Conservation (phyloP, 768 basidiomycete species). For the Psilocybe cubensis region DNA sequence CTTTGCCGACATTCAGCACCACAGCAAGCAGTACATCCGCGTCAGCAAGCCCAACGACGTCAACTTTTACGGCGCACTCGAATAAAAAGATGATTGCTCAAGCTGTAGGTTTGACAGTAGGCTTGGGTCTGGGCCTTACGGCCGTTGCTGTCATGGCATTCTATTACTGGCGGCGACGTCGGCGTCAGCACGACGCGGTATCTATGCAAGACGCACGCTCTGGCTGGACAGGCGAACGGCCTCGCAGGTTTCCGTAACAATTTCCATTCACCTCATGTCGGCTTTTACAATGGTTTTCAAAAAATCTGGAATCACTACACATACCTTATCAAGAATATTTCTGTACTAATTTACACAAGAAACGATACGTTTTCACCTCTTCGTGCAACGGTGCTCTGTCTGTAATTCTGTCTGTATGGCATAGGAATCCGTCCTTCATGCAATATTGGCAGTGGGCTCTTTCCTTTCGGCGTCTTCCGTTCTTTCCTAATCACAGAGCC, state of each 20-base stretch:
- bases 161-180: slow-evolving; percentile 29
- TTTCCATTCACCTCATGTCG: neutral
- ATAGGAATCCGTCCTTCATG: too few species aligned
- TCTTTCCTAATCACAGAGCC: too few species aligned
- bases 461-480: too few species aligned
- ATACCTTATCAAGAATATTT: too few species aligned
- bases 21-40: slow-evolving; percentile 15
- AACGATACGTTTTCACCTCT: too few species aligned
- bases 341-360: too few species aligned
- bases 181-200: slow-evolving; percentile 10
- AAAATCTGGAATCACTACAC: neutral
- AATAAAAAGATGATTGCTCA: slow-evolving; percentile 29
- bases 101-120: slow-evolving; percentile 38
- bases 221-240: slow-evolving; percentile 9
- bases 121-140: slow-evolving; percentile 37
- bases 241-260: slow-evolving; percentile 4
- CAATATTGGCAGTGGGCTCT: too few species aligned
- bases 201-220: slow-evolving; percentile 11
- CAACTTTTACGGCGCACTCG: neutral
- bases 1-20: slow-evolving; percentile 35
- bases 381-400: too few species aligned
- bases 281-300: too few species aligned
- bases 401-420: too few species aligned
- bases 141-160: slow-evolving; percentile 23
- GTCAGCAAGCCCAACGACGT: slow-evolving; percentile 10